Conservation (phyloP, 2,329 filamentous ascomycete species). For the Penicillium vulpinum region DNA sequence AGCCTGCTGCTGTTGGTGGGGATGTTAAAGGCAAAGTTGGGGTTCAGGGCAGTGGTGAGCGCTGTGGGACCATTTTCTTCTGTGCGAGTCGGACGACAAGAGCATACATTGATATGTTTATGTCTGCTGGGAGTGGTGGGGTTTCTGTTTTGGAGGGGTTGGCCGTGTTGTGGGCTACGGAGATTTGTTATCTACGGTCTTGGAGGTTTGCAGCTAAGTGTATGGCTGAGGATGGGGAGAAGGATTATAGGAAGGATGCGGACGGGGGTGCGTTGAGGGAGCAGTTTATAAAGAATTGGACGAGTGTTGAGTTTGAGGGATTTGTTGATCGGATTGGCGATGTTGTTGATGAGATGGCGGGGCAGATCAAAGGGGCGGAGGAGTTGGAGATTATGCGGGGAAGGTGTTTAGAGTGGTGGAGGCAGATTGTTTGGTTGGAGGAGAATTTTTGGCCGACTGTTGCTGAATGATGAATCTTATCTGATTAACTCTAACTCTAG, state of each 20-base stretch:
- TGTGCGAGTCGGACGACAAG: conserved; percentile 50
- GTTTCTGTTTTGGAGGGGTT: conserved; percentile 65
- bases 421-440: conserved; percentile 56
- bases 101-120: conserved; percentile 60
- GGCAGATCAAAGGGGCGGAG: conserved; percentile 39
- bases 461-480: not conserved
- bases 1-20: not conserved
- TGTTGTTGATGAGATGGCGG: conserved; percentile 58
- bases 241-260: conserved; percentile 46
- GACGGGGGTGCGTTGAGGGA: conserved; percentile 65
- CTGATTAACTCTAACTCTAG: not conserved
- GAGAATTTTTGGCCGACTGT: conserved; percentile 59
- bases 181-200: conserved; percentile 62
- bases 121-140: conserved; percentile 54
- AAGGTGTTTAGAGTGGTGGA: conserved; percentile 51
- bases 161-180: conserved; percentile 75
- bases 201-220: conserved; percentile 51
- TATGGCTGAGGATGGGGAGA: conserved; percentile 31
- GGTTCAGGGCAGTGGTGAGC: conserved; percentile 1
- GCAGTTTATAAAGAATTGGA: conserved; percentile 71
- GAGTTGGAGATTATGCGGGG: conserved; percentile 43
- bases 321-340: conserved; percentile 59
- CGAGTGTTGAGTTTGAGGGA: conserved; percentile 58
- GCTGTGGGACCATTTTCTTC: conserved; percentile 27
- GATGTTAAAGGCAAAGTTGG: not conserved